phyloP scores from a whole-genome alignment of 1,284 basidiomycete genomes.

The Ustilago nuda region DNA sequence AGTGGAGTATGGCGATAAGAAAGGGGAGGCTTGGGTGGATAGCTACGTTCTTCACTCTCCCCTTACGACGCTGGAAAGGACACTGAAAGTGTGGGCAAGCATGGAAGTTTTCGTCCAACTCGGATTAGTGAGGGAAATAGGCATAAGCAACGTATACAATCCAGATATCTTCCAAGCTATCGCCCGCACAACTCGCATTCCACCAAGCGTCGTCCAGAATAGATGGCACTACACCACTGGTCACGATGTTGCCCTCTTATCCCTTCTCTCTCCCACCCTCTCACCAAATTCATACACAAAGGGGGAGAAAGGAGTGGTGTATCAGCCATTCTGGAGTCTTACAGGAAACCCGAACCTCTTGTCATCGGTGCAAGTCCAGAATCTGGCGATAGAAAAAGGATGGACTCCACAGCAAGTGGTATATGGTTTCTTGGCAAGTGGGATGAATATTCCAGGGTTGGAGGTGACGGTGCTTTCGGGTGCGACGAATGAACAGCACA shows the following conservation, averaged over 20 bases:
- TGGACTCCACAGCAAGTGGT: conserved; percentile 60
- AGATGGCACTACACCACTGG: conserved; percentile 65
- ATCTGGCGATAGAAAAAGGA: conserved; percentile 31
- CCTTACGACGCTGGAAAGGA: conserved; percentile 56
- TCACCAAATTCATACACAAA: conserved; percentile 57
- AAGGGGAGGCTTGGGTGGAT: conserved; percentile 58
- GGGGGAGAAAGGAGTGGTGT: conserved; percentile 30
- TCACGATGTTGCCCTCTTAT: conserved; percentile 65
- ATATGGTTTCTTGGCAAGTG: conserved; percentile 56
- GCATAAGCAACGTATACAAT: conserved; percentile 64
- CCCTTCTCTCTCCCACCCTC: conserved; percentile 54
- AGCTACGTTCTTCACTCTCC: conserved; percentile 64
- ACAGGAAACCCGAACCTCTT: conserved; percentile 62
- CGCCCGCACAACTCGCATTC: conserved; percentile 40
- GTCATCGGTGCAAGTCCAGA: conserved; percentile 40
- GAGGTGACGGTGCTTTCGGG: conserved; percentile 57
- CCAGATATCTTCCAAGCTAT: conserved; percentile 59
- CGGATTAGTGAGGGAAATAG: conserved; percentile 60
- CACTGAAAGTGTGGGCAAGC: conserved; percentile 60
- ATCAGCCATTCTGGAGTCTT: conserved; percentile 67
- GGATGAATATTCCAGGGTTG: conserved; percentile 59
- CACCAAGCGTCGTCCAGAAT: conserved; percentile 61
- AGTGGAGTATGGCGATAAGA: conserved; percentile 36
- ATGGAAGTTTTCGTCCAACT: conserved; percentile 61
- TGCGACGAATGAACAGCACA: conserved; percentile 55